Evolutionary conservation across 306 rosid species (phyloP).

Genomic region (Cucurbita pepo): DNA sequence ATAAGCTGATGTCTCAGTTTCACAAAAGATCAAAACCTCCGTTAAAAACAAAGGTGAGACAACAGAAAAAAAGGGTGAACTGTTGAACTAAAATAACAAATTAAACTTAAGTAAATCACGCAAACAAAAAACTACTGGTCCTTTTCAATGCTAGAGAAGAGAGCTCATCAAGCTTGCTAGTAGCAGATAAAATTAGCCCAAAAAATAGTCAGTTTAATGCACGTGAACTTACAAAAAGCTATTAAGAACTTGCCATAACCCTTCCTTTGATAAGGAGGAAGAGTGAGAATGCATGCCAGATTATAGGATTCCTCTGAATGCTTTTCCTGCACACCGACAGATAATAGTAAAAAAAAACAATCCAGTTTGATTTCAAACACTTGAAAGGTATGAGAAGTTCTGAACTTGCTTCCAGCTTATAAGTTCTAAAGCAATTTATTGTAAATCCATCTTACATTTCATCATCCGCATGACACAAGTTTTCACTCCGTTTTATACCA

Average conservation of each 20-base stretch:
- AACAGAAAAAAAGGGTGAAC: neutral
- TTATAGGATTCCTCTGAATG: constrained; percentile 98
- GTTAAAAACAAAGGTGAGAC: neutral
- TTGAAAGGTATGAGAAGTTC: neutral
- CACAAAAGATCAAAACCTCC: constrained; percentile 8
- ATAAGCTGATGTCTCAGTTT: constrained; percentile 53
- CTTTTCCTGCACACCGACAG: constrained; percentile 55
- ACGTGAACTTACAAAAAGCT: constrained; percentile 69
- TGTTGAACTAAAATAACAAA: neutral
- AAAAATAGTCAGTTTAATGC: neutral
- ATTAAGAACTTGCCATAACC: constrained; percentile 98
- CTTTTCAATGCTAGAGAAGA: neutral
- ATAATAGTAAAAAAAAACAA: neutral
- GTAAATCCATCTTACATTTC: neutral
- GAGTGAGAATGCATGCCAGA: constrained; percentile 92
- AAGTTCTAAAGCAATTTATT: neutral
- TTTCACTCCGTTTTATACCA: neutral
- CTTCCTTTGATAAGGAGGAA: constrained; percentile 98
- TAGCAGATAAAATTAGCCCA: neutral
- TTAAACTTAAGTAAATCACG: neutral
- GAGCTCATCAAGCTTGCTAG: neutral
- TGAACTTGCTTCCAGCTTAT: neutral
- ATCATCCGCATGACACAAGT: neutral
- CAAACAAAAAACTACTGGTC: neutral
- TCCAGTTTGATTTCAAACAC: neutral